Base-by-base conservation (phyloP, 208 protist genomes). In the Acanthamoeba polyphaga region DNA sequence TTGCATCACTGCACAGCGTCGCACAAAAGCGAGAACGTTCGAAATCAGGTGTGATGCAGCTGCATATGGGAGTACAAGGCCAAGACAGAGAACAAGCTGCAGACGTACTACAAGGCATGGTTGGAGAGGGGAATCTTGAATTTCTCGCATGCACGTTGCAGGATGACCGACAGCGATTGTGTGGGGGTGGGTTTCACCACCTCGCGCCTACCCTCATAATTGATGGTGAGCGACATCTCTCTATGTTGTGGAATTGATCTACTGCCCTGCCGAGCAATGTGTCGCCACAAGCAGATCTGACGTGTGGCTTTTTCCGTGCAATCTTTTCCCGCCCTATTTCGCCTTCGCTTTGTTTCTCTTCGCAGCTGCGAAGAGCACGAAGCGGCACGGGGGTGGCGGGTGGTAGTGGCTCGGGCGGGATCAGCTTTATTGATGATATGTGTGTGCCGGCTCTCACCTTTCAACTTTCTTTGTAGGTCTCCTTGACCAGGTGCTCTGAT, bases 101-200 rank as follows among this genome's bases (percentile, higher is more conserved):
- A 27, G 6, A n/a, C 85, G 60, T 72, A 72, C 85, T 13, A 74
- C 9, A 91, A 49, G 60, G 19, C 51, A 72, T 91, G 70, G 32
- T 64, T 46, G 38, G 85, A 64, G 15, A 55, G 58, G 15, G 51
- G 9, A 55, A 91, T 64, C 38, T 91, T 91, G 85, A 91, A 91
- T 24, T 64, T 91, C 58, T 91, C 85, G 32, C 85, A 91, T 13
- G 58, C 85, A n/a, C 58, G 49, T 3, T 91, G 85, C 32, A 91
- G 85, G 85, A 91, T 51, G 34, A 53, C 58, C n/a, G 58, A 64
- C 17, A 91, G 85, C 22, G 85, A 53, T 51, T 74, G 51, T 13
- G 58, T 72, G 49, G 85, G 85, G 15, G 85, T 91, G 10, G 85
- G 51, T 34, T 91, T 91, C 13, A 91, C 85, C 29, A 72, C 60